Evolutionary conservation across 306 rosid genomes (phyloP), one percentile per base, ranked within the genome.

Genomic region (Comarum palustre): DNA sequence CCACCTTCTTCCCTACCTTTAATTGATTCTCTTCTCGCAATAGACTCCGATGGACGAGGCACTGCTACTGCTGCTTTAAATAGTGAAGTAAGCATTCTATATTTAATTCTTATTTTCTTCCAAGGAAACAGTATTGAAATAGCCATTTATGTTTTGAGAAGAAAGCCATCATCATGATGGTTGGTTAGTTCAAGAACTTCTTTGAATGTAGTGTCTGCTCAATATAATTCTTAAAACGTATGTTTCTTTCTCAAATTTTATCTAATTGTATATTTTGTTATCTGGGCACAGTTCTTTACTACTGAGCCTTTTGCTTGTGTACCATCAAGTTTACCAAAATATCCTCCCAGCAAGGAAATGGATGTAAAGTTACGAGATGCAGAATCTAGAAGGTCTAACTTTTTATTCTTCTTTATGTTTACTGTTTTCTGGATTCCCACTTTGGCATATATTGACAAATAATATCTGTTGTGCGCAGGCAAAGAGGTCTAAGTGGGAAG

Each of bases 331-430:
- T 81, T 93, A 68, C 98, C 98, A 1, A 89, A 91, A 84, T 93
- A 89, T 86, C 97, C 97, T 61, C 98, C 98, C 50, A 89, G 96
- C 91, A 93, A 93, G 82, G 98, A 93, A 85, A 71, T 89, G 84
- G 98, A 93, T 66, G 92, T 91, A 63, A 93, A 93, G 75, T 80
- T 91, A 77, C 91, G 98, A 81, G 96, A 91, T 75, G 98, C 92
- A 83, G 97, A 91, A 84, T 96, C 97, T 48, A 89, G 95, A 84
- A 91, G 99, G 99, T 94, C 69, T 39, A 47, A 50, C 61, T 61
- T 59, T 51, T 58, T 47, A 48, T 77, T 77, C 67, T 76, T 61
- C 39, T 82, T 36, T 4, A 59, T 77, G 34, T 48, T 78, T 80
- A 55, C 61, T 22, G 63, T 43, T 71, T 73, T 77, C 42, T 75